Evolutionary conservation across 2,329 filamentous ascomycete genomes (phyloP).

Genomic region (Colletotrichum tropicicola): DNA sequence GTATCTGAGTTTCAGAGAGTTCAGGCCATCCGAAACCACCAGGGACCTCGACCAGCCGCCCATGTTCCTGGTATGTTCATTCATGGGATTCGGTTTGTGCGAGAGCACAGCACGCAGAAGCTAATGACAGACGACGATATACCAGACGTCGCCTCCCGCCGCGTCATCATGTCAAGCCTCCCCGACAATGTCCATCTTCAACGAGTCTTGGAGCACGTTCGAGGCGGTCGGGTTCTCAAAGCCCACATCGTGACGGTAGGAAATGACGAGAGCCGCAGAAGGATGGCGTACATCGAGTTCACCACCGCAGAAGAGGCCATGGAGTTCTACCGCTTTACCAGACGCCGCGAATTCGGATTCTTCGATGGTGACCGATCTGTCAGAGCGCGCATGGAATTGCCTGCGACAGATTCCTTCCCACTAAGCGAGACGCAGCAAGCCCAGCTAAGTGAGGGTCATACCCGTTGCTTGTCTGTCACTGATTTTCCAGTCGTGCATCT

Average conservation of each 20-base stretch:
- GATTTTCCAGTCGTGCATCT: constrained; percentile 18
- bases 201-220: constrained; percentile 23
- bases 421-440: neutral
- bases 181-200: constrained; percentile 15
- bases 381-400: neutral
- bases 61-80: constrained; percentile 22
- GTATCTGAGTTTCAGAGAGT: neutral
- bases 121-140: neutral
- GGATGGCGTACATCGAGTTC: constrained; percentile 18
- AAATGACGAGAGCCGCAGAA: neutral
- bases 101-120: neutral
- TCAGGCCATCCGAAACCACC: constrained; percentile 9
- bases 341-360: constrained; percentile 22
- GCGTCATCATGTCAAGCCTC: constrained; percentile 24
- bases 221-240: constrained; percentile 20
- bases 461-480: constrained; percentile 15
- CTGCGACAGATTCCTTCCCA: constrained; percentile 19
- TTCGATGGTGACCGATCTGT: neutral
- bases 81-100: constrained; percentile 20
- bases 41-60: neutral
- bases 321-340: neutral
- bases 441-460: neutral
- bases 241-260: neutral
- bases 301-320: neutral
- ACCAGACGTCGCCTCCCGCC: constrained; percentile 17